Evolutionary conservation across 148 eudicot genomes (phyloP).

Genomic region (Cornus florida): DNA sequence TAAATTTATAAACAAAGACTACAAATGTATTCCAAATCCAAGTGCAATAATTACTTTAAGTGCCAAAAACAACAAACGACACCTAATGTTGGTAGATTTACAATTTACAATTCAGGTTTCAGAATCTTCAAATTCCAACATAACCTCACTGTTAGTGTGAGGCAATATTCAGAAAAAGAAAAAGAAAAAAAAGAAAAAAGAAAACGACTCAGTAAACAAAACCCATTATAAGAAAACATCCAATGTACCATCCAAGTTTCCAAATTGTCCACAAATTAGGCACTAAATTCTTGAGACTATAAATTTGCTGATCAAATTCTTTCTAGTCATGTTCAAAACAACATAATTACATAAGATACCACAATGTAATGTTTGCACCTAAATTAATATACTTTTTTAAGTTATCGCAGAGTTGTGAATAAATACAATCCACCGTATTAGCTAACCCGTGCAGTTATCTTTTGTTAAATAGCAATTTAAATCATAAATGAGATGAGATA

Average conservation of each 20-base stretch:
- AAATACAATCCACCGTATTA: background rate
- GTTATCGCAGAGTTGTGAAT: background rate
- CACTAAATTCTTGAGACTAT: background rate
- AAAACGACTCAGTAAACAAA: background rate
- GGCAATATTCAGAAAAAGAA: background rate
- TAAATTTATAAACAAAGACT: background rate
- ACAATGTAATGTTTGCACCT: background rate
- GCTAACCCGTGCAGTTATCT: background rate
- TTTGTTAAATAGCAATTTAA: too few relatives aligned
- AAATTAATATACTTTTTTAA: background rate
- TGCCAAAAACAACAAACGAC: background rate
- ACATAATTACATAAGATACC: background rate
- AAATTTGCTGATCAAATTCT: background rate
- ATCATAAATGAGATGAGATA: background rate
- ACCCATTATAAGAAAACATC: background rate
- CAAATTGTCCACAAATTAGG: background rate
- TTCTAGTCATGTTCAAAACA: background rate
- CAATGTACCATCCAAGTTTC: background rate
- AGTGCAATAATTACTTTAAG: background rate
- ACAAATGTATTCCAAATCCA: background rate
- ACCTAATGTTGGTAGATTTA: background rate
- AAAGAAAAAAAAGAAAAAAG: background rate
- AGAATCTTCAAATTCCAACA: background rate
- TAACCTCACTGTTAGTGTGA: background rate
- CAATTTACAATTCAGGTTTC: background rate